Conservation (phyloP, 2,329 filamentous ascomycete genomes). For the Curvularia sp. region DNA sequence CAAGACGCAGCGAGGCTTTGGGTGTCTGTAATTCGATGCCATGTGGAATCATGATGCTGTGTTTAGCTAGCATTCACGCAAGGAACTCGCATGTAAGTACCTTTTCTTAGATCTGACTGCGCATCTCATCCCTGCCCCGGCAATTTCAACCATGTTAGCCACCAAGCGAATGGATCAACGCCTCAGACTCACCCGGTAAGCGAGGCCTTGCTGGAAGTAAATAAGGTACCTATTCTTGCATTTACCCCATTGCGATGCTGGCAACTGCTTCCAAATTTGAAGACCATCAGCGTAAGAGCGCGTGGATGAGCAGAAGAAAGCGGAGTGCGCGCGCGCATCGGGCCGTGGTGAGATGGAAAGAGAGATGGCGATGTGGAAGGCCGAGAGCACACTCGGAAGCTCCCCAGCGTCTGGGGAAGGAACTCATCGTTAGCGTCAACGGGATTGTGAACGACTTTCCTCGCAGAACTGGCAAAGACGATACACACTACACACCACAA, state of each 20-base stretch:
- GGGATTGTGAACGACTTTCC: not conserved
- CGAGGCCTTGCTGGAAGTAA: not conserved
- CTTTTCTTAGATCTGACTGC: slow-evolving; percentile 18
- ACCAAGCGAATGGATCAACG: slow-evolving; percentile 4
- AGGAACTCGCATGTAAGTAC: not conserved
- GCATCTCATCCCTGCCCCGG: not conserved
- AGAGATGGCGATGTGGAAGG: not conserved
- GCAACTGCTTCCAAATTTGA: not conserved
- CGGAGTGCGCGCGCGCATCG: not conserved
- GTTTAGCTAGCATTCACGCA: not conserved
- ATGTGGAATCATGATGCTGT: not conserved
- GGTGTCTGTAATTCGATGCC: not conserved
- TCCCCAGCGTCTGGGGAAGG: not conserved
- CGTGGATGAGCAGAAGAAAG: not conserved
- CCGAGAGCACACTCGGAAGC: not conserved
- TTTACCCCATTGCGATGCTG: not conserved
- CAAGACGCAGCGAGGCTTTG: not conserved
- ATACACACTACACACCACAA: not conserved
- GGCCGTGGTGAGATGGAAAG: not conserved
- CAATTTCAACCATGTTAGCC: not conserved
- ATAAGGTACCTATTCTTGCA: slow-evolving; percentile 8
- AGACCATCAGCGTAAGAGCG: not conserved
- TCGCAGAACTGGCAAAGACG: not conserved
- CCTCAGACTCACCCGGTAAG: slow-evolving; percentile 1
- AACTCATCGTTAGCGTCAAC: not conserved